Evolutionary conservation across 163 green algal genomes (phyloP).

Genomic region (Scenedesmus sp.): DNA sequence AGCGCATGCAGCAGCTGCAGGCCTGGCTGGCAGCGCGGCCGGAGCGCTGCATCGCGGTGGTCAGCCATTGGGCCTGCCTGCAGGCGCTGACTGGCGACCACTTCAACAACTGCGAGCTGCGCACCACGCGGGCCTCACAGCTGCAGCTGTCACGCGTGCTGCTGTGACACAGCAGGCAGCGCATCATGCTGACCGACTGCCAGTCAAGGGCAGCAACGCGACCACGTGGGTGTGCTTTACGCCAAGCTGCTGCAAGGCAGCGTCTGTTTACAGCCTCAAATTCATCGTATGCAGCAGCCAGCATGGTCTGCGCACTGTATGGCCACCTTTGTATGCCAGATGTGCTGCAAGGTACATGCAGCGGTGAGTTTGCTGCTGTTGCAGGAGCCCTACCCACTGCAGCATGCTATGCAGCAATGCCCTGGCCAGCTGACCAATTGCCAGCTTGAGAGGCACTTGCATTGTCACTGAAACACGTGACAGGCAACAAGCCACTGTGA

Average conservation of each 20-base stretch:
- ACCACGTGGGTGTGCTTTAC: too few species aligned
- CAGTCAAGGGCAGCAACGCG: too few species aligned
- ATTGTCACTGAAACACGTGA: slow-evolving; percentile 6
- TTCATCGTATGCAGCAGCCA: too few species aligned
- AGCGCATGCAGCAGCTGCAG: slow-evolving; percentile 59
- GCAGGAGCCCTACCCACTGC: neutral
- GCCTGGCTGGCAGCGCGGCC: slow-evolving; percentile 61
- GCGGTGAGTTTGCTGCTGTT: neutral
- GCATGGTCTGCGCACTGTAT: too few species aligned
- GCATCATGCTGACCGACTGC: too few species aligned
- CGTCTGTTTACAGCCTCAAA: too few species aligned
- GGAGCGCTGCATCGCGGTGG: slow-evolving; percentile 70
- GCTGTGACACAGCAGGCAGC: neutral
- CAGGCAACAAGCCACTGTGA: neutral
- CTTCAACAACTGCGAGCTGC: slow-evolving; percentile 76
- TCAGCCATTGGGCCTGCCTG: slow-evolving; percentile 76
- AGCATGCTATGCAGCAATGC: neutral
- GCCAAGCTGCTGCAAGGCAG: too few species aligned
- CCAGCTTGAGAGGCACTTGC: neutral
- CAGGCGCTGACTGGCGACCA: slow-evolving; percentile 65
- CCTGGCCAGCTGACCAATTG: neutral
- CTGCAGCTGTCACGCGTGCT: slow-evolving; percentile 7
- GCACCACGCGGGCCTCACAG: slow-evolving; percentile 7
- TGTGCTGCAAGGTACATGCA: neutral
- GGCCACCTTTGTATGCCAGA: too few species aligned